A percentile compares a stretch with the other conserved stretches of the same genome.
phyloP scores from a whole-genome alignment of 2,329 filamentous ascomycete genomes.

The Penicillium sp. region DNA sequence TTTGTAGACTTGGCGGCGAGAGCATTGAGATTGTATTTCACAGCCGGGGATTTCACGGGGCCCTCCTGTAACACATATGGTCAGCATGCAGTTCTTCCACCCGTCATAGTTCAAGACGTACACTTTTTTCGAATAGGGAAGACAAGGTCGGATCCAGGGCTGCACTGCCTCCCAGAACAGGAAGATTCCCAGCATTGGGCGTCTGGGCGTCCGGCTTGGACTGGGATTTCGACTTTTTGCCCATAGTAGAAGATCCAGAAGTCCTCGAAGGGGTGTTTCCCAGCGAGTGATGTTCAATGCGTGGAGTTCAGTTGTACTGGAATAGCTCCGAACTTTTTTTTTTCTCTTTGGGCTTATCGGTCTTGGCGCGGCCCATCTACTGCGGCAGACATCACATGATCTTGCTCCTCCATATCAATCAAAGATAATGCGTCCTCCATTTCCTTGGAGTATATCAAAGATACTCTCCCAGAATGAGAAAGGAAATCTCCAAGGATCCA shows the following conservation, averaged over 20 bases:
- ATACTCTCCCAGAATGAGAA: no score
- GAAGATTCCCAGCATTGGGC: slow-evolving; percentile 21
- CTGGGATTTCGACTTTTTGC: slow-evolving; percentile 36
- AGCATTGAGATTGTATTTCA: slow-evolving; percentile 17
- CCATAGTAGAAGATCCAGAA: slow-evolving; percentile 25
- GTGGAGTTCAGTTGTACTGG: slow-evolving; percentile 11
- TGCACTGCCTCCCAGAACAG: slow-evolving; percentile 58
- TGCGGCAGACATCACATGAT: slow-evolving; percentile 20
- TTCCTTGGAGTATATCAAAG: no score
- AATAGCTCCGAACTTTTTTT: slow-evolving; percentile 28
- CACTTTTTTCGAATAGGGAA: slow-evolving; percentile 69
- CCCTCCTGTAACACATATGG: slow-evolving; percentile 31
- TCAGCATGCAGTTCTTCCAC: not conserved
- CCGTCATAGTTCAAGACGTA: slow-evolving; percentile 47
- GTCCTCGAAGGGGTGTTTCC: slow-evolving; percentile 1
- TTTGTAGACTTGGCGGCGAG: slow-evolving; percentile 8
- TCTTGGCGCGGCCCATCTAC: slow-evolving; percentile 21
- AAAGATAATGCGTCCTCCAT: no score
- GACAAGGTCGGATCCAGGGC: slow-evolving; percentile 66
- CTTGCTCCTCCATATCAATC: not conserved
- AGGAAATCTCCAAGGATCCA: no score
- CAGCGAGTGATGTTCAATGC: slow-evolving; percentile 5
- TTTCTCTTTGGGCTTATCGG: slow-evolving; percentile 24
- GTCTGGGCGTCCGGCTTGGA: slow-evolving; percentile 22
- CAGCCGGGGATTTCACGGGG: slow-evolving; percentile 39